Conservation (phyloP, 257 asterid species). For the Petrea volubilis region DNA sequence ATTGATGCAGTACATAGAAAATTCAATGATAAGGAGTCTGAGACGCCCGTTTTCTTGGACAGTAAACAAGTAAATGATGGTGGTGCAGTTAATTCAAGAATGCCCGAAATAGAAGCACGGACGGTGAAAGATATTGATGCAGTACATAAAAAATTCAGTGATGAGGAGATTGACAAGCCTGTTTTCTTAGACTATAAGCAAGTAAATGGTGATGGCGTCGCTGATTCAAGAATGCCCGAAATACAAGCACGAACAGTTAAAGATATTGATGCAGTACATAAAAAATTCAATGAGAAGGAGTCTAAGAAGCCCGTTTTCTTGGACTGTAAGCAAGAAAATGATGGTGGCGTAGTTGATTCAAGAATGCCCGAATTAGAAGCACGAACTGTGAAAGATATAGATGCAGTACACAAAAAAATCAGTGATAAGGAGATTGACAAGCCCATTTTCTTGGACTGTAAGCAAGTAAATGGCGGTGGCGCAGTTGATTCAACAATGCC, state of each 20-base stretch:
- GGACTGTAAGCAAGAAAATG: too few relatives aligned
- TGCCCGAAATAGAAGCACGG: background rate
- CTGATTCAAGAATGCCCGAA: constrained; percentile 13
- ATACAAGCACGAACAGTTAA: constrained; percentile 15
- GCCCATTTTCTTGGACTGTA: constrained; percentile 10
- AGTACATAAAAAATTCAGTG: background rate
- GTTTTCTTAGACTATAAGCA: background rate
- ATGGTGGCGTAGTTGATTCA: background rate
- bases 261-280: too few relatives aligned
- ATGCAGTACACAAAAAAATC: too few relatives aligned
- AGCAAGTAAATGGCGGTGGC: background rate
- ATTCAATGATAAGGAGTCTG: too few relatives aligned
- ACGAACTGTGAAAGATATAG: too few relatives aligned
- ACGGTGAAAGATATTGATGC: too few relatives aligned
- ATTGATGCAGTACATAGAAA: too few relatives aligned
- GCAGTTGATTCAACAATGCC: constrained; percentile 13
- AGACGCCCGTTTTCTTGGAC: too few relatives aligned
- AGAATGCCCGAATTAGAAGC: background rate
- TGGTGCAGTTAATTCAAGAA: too few relatives aligned
- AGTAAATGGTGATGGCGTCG: background rate
- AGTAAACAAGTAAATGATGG: too few relatives aligned
- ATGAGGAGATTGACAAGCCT: constrained; percentile 11
- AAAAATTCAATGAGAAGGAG: too few relatives aligned
- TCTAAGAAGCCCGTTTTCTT: too few relatives aligned
- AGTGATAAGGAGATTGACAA: background rate